Evolutionary conservation across 768 basidiomycete species (phyloP).

Genomic region (Cytidiella melzeri): DNA sequence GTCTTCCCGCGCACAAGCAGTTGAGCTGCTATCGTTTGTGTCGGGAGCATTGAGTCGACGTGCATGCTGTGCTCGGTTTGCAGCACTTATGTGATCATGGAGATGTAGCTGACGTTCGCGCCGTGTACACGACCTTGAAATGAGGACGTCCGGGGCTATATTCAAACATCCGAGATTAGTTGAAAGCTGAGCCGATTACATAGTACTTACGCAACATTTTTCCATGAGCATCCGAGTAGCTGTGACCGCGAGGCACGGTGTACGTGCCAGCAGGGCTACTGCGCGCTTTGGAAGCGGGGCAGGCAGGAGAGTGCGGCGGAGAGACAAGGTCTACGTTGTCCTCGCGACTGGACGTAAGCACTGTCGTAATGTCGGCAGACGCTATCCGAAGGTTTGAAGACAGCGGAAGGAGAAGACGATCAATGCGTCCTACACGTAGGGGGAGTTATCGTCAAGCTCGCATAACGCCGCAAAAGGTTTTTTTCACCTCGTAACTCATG

Average conservation of each 20-base stretch:
- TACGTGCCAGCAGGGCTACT: neutral
- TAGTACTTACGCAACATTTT: conserved; percentile 8
- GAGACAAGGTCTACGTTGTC: conserved; percentile 11
- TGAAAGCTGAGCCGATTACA: no score
- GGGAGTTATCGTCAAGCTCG: neutral
- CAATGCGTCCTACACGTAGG: conserved; percentile 23
- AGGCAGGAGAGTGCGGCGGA: neutral
- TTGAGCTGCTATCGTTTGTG: no score
- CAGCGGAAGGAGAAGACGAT: conserved; percentile 29
- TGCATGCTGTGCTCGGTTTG: no score
- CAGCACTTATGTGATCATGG: conserved; percentile 4
- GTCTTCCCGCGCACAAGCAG: no score
- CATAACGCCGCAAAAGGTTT: neutral
- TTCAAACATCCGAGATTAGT: neutral
- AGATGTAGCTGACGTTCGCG: neutral
- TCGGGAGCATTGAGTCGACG: no score
- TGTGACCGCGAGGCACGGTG: neutral
- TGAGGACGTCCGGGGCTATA: neutral
- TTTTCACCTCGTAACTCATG: conserved; percentile 7
- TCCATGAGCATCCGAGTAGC: neutral
- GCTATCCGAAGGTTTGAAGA: conserved; percentile 27
- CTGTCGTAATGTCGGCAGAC: conserved; percentile 25
- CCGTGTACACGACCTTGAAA: neutral
- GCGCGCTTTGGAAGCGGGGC: conserved; percentile 24
- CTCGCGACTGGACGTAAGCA: conserved; percentile 8